Base-by-base conservation (phyloP, 305 asterid species). In the Solanum hybrid region DNA sequence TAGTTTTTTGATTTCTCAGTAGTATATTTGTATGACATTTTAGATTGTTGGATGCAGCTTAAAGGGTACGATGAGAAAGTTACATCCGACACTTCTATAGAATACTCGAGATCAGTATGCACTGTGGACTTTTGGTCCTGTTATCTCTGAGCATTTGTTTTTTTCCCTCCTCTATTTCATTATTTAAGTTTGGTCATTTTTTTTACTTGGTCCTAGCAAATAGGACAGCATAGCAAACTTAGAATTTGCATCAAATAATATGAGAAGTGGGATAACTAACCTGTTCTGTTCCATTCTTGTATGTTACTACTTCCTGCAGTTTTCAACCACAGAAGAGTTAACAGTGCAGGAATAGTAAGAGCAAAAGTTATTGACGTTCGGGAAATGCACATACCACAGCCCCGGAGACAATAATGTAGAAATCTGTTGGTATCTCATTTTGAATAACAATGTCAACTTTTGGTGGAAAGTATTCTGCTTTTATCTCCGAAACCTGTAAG, bases 391-490 rank as follows among this genome's bases (percentile, higher is more conserved):
- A 5, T 95, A 97, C 99, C 98, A 95, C 97, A 90, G 97, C 95
- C 92, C 99, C 99, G 3, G 98, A 97, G 22, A 93, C 98, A 89
- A 96, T 90, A 84, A 95, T 94, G 92, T 96, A 97, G 95, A 96
- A 95, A 93, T 96, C 99, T 89, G 98, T 97, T 88, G 98, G 93
- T 92, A 97, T 96, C 92, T 97, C 99, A 37, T 95, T 96, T 91
- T 96, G 97, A 90, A 97, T 95, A 90, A 96, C 89, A 10, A 97
- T 95, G 87, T 97, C 99, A 89, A 96, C 97, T 94, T 95, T 96
- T 37, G 99, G 99, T 80, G 99, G 99, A 92, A 92, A 95, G 90
- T 95, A 97, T 91, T 97, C 99, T 87, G 99, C 99, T 92, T 93
- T 96, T 95, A 97, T 94, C 92, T 96, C 99, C 12, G 99, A 94